These are phyloP conservation scores for Taphrina pruni DNA, from an alignment of 1,139 yeast species.

Conservation along the genomic window DNA sequence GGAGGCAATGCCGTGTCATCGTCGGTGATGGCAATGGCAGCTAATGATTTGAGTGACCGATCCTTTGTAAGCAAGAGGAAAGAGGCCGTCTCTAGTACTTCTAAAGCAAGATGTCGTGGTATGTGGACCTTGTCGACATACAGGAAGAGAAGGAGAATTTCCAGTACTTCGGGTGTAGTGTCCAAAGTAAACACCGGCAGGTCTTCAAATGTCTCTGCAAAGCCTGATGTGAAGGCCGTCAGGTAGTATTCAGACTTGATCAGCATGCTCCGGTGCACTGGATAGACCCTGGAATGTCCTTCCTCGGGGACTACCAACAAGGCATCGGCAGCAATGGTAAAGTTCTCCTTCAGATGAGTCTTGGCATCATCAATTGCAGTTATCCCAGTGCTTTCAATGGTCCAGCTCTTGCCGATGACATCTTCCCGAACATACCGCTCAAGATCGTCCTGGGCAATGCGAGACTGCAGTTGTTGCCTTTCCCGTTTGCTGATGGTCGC, in stretches of 20 bases:
- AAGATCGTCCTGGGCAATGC: constrained; percentile 48
- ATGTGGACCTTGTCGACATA: constrained; percentile 67
- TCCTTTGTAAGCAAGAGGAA: constrained; percentile 63
- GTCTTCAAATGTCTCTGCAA: constrained; percentile 51
- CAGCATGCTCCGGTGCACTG: constrained; percentile 68
- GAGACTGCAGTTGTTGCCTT: constrained; percentile 25
- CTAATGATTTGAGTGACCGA: constrained; percentile 61
- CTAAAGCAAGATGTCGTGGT: constrained; percentile 60
- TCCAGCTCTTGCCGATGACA: constrained; percentile 52
- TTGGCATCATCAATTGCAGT: constrained; percentile 24
- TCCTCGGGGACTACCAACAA: constrained; percentile 43
- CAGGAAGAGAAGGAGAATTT: constrained; percentile 62
- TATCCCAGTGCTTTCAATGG: constrained; percentile 7
- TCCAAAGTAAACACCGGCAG: constrained; percentile 54
- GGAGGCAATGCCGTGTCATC: constrained; percentile 47
- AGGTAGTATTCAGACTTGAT: constrained; percentile 68
- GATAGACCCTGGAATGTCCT: constrained; percentile 54
- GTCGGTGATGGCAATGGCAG: constrained; percentile 65
- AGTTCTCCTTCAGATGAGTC: constrained; percentile 1
- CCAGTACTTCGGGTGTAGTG: constrained; percentile 57
- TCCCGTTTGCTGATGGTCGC: constrained; percentile 27
- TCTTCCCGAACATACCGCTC: constrained; percentile 53
- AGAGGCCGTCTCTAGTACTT: constrained; percentile 66
- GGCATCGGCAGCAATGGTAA: constrained; percentile 44
- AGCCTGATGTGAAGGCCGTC: constrained; percentile 65